phyloP scores from a whole-genome alignment of 2,329 filamentous ascomycete genomes.

The Cytospora paraplurivora region DNA sequence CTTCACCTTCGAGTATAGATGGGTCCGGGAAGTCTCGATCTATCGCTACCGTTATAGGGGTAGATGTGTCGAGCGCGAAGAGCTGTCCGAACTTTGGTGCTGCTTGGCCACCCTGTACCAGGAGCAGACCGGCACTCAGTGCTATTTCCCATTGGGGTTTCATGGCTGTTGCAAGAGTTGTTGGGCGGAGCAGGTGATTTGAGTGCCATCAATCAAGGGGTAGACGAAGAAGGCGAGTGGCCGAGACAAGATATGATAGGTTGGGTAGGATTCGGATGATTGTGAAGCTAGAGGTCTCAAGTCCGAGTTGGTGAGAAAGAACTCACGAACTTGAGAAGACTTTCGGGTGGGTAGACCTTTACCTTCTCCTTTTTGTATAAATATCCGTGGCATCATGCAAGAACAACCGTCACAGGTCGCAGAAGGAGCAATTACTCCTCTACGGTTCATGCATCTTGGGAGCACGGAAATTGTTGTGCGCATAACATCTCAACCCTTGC shows the following conservation, averaged over 20 bases:
- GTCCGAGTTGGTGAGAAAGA: background rate
- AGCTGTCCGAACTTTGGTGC: conserved; percentile 14
- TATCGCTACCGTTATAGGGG: conserved; percentile 20
- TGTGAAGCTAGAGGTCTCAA: background rate
- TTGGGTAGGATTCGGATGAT: background rate
- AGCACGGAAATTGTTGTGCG: background rate
- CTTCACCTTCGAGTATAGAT: conserved; percentile 48
- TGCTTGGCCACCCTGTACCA: conserved; percentile 16
- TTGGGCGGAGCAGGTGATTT: background rate
- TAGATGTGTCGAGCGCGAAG: conserved; percentile 8
- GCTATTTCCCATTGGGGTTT: conserved; percentile 4
- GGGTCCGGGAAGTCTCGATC: conserved; percentile 56
- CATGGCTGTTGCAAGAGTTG: conserved; percentile 10
- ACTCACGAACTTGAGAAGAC: background rate
- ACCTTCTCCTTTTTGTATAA: background rate
- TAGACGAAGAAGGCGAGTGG: background rate
- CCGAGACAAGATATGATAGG: background rate
- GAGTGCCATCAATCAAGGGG: background rate
- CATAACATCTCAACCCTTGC: background rate
- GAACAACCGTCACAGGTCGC: background rate
- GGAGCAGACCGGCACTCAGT: conserved; percentile 7
- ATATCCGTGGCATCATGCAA: background rate
- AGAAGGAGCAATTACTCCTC: background rate
- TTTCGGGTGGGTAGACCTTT: background rate
- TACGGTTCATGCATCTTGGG: background rate